Percentiles rank a stretch among this genome's conserved stretches.
Evolutionary conservation across 129 eudicot species (phyloP).

Genomic region (Scalesia atractyloides): DNA sequence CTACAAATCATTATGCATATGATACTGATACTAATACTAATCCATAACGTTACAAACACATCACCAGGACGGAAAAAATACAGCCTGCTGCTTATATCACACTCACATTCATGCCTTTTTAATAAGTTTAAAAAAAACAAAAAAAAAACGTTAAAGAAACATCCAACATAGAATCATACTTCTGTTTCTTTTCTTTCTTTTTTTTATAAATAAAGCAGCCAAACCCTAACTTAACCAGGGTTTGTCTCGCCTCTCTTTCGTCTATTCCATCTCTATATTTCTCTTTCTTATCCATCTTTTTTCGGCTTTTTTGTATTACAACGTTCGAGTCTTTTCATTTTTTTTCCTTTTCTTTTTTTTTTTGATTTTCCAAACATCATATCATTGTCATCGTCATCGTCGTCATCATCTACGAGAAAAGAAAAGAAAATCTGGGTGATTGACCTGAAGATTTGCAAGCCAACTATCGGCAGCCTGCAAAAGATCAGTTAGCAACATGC

Average conservation of each 20-base stretch:
- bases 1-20: background rate
- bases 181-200: background rate
- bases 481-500: slow-evolving; percentile 46
- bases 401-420: slow-evolving; percentile 62
- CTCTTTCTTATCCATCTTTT: slow-evolving; percentile 14
- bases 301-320: background rate
- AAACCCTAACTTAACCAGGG: slow-evolving; percentile 8
- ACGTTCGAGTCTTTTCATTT: background rate
- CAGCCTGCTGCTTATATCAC: slow-evolving; percentile 38
- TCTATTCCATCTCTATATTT: slow-evolving; percentile 7
- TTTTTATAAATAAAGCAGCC: slow-evolving; percentile 10
- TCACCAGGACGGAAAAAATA: slow-evolving; percentile 39
- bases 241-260: background rate
- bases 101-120: slow-evolving; percentile 21
- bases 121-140: slow-evolving; percentile 32
- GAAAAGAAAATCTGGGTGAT: slow-evolving; percentile 93
- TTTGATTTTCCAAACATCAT: slow-evolving; percentile 9
- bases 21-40: slow-evolving; percentile 17
- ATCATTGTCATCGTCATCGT: background rate
- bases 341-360: too few species aligned
- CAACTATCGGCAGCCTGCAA: slow-evolving; percentile 70
- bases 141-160: slow-evolving; percentile 18
- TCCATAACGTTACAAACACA: slow-evolving; percentile 36
- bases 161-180: background rate
- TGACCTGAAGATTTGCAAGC: slow-evolving; percentile 65